Base-by-base conservation (phyloP, 2,329 filamentous ascomycete species). In the Leptographium lundbergii region DNA sequence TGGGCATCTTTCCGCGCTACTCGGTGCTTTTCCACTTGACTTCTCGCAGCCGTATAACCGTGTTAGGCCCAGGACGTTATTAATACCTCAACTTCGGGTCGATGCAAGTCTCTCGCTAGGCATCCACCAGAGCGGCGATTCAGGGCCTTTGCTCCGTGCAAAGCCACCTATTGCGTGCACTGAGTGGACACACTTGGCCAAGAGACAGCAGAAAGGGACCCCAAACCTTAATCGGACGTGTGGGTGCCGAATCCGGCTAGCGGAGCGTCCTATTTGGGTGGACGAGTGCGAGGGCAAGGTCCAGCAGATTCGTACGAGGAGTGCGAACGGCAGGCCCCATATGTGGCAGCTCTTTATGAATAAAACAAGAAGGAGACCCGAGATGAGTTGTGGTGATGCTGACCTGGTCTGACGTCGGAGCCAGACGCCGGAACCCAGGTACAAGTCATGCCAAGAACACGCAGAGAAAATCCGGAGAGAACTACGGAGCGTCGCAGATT, bases 221-320 rank as follows among this genome's bases (percentile, higher is more conserved):
- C 17, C 29, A 57, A 57, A 57, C 56, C 56, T 57, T 57, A 57
- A 51, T 57, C 56, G 47, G 47, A 57, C 56, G 56, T 57, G 24
- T 14, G 5, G 19, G 17, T n/a, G 54, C 36, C 54, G 13, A 22
- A 54, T 36, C 9, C 3, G 52, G 52, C 29, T 54, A 54, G 34
- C 34, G 52, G n/a, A 5, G 10, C 5, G 48, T 51, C 48, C 48
- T 7, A 22, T 17, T 51, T 51, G 3, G 48, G 48, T 11, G 25
- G 13, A 19, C 24, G 48, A 51, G 17, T 17, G 48, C 48, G 48
- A 51, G 42, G 13, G 5, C 42, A 14, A 39, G 9, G 34, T 13
- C 10, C 34, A 36, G 34, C 34, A 10, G 9, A 14, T 36, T 14
- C 36, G 14, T 45, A 45, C 42, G 42, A 45, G 42, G 42, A 45